phyloP scores from a whole-genome alignment of 2,329 filamentous ascomycete species.

The Bisporella sp. region DNA sequence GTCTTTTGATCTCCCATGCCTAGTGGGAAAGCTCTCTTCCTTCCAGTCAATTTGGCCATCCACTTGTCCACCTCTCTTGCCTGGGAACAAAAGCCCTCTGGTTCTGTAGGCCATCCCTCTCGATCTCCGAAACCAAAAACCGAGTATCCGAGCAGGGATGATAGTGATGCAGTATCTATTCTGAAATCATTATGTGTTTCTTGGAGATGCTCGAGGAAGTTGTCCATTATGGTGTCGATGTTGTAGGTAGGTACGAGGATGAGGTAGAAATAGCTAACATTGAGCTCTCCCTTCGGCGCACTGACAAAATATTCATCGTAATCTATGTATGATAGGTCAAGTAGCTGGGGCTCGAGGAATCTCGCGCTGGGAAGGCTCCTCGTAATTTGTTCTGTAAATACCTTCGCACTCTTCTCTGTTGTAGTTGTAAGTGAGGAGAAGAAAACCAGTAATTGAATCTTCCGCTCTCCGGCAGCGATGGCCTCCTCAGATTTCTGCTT shows the following conservation, averaged over 20 bases:
- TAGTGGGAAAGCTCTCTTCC: slow-evolving; percentile 81
- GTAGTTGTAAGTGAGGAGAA: slow-evolving; percentile 83
- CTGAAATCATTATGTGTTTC: slow-evolving; percentile 97
- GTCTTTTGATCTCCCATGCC: slow-evolving; percentile 80
- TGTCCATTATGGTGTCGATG: slow-evolving; percentile 86
- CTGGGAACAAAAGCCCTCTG: slow-evolving; percentile 88
- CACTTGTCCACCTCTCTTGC: slow-evolving; percentile 86
- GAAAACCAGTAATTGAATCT: slow-evolving; percentile 72
- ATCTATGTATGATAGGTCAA: slow-evolving; percentile 80
- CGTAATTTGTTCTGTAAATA: slow-evolving; percentile 49
- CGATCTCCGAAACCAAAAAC: slow-evolving; percentile 92
- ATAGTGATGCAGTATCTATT: slow-evolving; percentile 82
- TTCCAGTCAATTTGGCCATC: slow-evolving; percentile 90
- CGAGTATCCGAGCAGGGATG: slow-evolving; percentile 72
- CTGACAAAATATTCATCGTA: slow-evolving; percentile 89
- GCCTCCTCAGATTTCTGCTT: slow-evolving; percentile 18
- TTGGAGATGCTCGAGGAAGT: slow-evolving; percentile 76
- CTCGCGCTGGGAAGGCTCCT: slow-evolving; percentile 27
- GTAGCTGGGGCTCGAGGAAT: slow-evolving; percentile 53
- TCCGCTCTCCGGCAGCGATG: slow-evolving; percentile 29
- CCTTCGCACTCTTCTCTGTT: slow-evolving; percentile 66
- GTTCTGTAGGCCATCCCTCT: slow-evolving; percentile 86
- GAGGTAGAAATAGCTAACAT: slow-evolving; percentile 67
- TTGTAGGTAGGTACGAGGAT: slow-evolving; percentile 88
- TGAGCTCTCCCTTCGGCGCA: slow-evolving; percentile 53